Percentiles rank a stretch among this genome's conserved stretches.
These are phyloP conservation scores for Mycena sanguinolenta DNA, from an alignment of 768 basidiomycete species.

Conservation along the genomic window DNA sequence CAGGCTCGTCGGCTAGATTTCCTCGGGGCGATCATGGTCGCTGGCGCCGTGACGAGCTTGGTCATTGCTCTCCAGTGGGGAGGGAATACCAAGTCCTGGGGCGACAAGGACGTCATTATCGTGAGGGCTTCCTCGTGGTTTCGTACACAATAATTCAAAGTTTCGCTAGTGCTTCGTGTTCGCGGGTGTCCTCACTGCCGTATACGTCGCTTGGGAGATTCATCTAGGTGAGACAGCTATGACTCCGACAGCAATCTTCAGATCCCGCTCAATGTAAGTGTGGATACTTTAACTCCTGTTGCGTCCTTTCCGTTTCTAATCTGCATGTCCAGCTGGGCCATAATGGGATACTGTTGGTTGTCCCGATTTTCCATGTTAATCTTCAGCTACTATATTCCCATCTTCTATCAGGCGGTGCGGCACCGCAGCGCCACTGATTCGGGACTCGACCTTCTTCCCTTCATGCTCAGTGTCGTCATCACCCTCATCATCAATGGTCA, in stretches of 20 bases:
- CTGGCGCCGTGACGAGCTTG: conserved; percentile 50
- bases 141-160: background rate
- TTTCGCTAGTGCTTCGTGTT: conserved; percentile 21
- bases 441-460: conserved; percentile 14
- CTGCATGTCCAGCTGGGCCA: conserved; percentile 8
- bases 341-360: conserved; percentile 15
- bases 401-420: conserved; percentile 35
- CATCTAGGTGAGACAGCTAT: conserved; percentile 20
- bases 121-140: background rate
- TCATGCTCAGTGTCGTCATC: background rate
- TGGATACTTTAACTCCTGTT: background rate
- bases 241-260: conserved; percentile 21
- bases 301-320: too few species aligned
- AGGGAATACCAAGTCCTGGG: conserved; percentile 58
- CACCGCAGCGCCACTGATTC: conserved; percentile 28
- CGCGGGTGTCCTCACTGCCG: conserved; percentile 18
- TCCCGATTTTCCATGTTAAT: conserved; percentile 24
- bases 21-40: conserved; percentile 51
- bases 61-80: conserved; percentile 60
- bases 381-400: conserved; percentile 36
- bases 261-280: conserved; percentile 8
- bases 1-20: conserved; percentile 48
- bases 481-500: conserved; percentile 22
- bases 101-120: conserved; percentile 31
- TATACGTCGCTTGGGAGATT: conserved; percentile 19